A percentile compares a stretch with the other conserved stretches of the same genome.
Conservation (phyloP, 495 filamentous ascomycete genomes). For the Pseudomonodictys pantanalensis region DNA sequence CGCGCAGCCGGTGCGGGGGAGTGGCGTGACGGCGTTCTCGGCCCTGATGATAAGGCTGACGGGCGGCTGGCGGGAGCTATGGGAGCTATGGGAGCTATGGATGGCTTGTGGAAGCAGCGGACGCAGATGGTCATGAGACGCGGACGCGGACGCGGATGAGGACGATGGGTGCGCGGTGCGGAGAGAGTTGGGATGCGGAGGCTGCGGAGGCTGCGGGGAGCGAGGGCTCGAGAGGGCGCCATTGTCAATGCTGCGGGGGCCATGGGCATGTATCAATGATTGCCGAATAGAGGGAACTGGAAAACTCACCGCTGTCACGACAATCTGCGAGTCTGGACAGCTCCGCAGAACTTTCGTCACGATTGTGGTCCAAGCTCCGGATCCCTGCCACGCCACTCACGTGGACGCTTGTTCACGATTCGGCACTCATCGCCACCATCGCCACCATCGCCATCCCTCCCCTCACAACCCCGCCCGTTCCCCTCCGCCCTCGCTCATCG, state of each 20-base stretch:
- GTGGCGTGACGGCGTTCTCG: not conserved
- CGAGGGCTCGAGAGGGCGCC: constrained; percentile 30
- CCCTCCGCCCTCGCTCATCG: too few species aligned
- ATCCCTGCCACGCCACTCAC: too few species aligned
- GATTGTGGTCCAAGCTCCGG: too few species aligned
- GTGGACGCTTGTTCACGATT: too few species aligned
- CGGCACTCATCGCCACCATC: too few species aligned
- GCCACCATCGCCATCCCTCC: too few species aligned
- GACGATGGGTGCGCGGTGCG: not conserved
- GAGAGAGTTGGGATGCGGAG: not conserved
- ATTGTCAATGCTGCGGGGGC: constrained; percentile 10
- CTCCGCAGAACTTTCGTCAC: too few species aligned
- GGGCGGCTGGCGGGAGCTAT: not conserved
- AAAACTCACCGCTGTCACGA: too few species aligned
- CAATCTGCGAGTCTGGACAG: too few species aligned
- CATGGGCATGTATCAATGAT: too few species aligned
- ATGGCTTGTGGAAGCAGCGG: constrained; percentile 1
- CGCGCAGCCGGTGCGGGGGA: not conserved
- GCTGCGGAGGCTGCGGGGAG: constrained; percentile 12
- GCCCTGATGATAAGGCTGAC: not conserved
- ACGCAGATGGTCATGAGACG: constrained; percentile 21
- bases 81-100: not conserved
- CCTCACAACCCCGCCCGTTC: too few species aligned
- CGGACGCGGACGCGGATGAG: constrained; percentile 11
- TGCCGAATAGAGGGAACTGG: too few species aligned